These are phyloP conservation scores for Actinidia chinensis DNA, from an alignment of 179 eudicot species.

Conservation along the genomic window DNA sequence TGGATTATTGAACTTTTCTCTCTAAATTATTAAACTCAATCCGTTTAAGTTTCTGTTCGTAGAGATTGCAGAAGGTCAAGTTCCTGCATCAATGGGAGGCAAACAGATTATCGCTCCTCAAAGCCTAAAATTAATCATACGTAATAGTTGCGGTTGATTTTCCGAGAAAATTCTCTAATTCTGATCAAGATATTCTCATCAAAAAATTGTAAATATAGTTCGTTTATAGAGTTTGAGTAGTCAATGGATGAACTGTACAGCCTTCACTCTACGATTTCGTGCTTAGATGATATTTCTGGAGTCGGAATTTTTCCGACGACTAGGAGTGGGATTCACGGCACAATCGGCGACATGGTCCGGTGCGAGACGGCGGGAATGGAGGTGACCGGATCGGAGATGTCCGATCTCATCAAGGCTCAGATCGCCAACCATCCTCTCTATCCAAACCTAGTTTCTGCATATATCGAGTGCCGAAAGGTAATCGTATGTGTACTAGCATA, in stretches of 20 bases:
- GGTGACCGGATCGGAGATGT: constrained; percentile 24
- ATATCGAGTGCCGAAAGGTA: constrained; percentile 47
- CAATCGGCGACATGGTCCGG: neutral
- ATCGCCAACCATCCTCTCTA: constrained; percentile 51
- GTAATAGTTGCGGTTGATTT: neutral
- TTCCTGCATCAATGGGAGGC: neutral
- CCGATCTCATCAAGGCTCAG: constrained; percentile 47
- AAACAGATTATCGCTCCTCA: neutral
- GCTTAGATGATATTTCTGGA: constrained; percentile 1
- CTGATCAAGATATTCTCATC: neutral
- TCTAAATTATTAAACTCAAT: neutral
- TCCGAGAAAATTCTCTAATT: neutral
- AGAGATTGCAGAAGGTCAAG: neutral
- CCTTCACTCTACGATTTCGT: constrained; percentile 23
- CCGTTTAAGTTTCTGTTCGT: neutral
- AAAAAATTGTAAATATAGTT: neutral
- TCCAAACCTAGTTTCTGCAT: constrained; percentile 41
- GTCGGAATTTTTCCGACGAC: constrained; percentile 10
- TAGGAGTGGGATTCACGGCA: neutral
- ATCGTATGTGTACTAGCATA: neutral
- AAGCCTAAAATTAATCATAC: neutral
- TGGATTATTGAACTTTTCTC: neutral
- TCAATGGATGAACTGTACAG: constrained; percentile 35
- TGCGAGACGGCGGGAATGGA: constrained; percentile 14
- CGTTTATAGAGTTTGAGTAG: neutral